These are phyloP conservation scores for Thelephora terrestris DNA, from an alignment of 1,284 basidiomycete genomes.

Conservation along the genomic window DNA sequence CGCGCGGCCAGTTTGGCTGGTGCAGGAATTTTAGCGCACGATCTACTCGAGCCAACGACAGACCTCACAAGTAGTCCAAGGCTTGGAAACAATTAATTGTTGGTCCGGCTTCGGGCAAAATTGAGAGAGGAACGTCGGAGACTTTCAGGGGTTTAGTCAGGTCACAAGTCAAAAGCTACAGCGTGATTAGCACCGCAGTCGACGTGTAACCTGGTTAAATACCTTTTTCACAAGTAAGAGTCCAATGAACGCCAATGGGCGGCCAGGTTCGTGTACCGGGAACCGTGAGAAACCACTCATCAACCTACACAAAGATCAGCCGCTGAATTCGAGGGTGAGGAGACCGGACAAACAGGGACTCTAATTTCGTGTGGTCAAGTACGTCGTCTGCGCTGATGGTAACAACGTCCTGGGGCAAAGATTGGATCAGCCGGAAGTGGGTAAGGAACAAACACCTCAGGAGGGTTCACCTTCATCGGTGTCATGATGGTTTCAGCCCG, in stretches of 20 bases:
- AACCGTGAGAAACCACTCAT: constrained; percentile 89
- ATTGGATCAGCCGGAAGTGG: background rate
- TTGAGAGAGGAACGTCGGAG: constrained; percentile 62
- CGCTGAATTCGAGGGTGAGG: background rate
- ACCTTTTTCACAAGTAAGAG: constrained; percentile 81
- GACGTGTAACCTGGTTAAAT: background rate
- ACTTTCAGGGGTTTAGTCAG: constrained; percentile 73
- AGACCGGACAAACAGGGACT: constrained; percentile 46
- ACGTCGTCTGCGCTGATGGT: constrained; percentile 70
- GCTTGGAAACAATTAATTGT: constrained; percentile 83
- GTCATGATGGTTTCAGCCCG: constrained; percentile 84
- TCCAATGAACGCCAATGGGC: constrained; percentile 74
- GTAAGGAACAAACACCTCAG: background rate
- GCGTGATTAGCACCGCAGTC: background rate
- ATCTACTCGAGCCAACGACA: background rate
- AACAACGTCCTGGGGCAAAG: constrained; percentile 56
- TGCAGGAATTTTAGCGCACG: constrained; percentile 1
- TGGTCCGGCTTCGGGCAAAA: constrained; percentile 87
- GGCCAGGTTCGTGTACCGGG: constrained; percentile 76
- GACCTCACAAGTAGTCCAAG: constrained; percentile 70
- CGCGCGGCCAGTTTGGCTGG: constrained; percentile 89
- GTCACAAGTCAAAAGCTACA: constrained; percentile 85
- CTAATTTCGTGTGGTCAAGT: constrained; percentile 71
- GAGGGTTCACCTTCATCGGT: constrained; percentile 50
- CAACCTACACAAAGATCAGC: constrained; percentile 29